Evolutionary conservation across 1,284 basidiomycete genomes (phyloP).

Genomic region (Leccinum griseonigrum): DNA sequence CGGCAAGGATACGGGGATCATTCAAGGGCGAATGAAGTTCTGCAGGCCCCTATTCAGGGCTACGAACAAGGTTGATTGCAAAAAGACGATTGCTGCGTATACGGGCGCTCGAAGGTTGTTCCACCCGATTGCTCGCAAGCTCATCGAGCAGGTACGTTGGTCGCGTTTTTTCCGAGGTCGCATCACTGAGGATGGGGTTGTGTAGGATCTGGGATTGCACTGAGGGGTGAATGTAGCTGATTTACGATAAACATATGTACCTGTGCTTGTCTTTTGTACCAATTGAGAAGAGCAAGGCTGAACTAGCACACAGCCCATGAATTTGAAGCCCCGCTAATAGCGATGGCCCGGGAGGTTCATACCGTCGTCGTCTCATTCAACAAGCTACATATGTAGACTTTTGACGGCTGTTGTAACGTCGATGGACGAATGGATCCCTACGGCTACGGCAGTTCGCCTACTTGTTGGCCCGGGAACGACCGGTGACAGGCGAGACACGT

Average conservation of each 20-base stretch:
- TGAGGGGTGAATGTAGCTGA: neutral
- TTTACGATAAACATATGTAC: neutral
- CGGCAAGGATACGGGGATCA: constrained; percentile 55
- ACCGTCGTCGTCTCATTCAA: no score
- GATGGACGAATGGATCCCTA: neutral
- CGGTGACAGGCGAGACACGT: neutral
- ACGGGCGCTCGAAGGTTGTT: constrained; percentile 53
- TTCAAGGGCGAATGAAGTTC: constrained; percentile 84
- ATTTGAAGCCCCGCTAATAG: neutral
- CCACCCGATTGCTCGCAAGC: constrained; percentile 75
- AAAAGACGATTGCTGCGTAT: constrained; percentile 66
- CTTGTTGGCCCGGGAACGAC: neutral
- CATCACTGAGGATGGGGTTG: neutral
- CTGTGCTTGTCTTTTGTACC: neutral
- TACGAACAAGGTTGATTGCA: constrained; percentile 55
- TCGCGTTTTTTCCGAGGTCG: neutral
- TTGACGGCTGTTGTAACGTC: neutral
- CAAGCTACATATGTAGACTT: neutral
- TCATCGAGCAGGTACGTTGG: constrained; percentile 67
- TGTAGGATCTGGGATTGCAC: constrained; percentile 24
- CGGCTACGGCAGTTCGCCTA: neutral
- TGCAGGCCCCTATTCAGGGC: constrained; percentile 68
- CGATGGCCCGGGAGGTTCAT: no score
- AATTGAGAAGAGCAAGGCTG: neutral
- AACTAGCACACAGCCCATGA: neutral